A percentile compares a stretch with the other conserved stretches of the same genome.
Evolutionary conservation across 2,329 filamentous ascomycete genomes (phyloP).

Genomic region (Stachybotrys chartarum): DNA sequence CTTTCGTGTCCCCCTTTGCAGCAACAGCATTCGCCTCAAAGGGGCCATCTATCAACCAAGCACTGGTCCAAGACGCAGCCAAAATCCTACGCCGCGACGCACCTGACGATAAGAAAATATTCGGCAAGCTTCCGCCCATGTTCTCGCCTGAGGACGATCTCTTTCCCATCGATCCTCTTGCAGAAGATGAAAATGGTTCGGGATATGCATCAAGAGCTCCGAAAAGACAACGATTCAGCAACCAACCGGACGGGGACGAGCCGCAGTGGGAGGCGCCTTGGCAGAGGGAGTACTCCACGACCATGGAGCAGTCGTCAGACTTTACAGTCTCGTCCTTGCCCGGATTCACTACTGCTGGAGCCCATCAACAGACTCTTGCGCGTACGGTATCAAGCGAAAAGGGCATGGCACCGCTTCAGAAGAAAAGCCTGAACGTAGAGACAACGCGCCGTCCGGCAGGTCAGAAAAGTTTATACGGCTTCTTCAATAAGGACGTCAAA

Average conservation of each 20-base stretch:
- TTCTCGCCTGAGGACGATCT: slow-evolving; percentile 57
- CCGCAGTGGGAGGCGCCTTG: slow-evolving; percentile 23
- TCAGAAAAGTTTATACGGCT: slow-evolving; percentile 35
- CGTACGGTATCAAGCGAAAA: slow-evolving; percentile 11
- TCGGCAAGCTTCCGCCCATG: slow-evolving; percentile 43
- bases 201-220: slow-evolving; percentile 13
- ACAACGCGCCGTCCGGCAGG: slow-evolving; percentile 25
- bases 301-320: slow-evolving; percentile 50
- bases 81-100: slow-evolving; percentile 60
- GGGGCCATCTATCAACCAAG: slow-evolving; percentile 63
- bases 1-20: slow-evolving; percentile 55
- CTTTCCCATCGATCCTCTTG: slow-evolving; percentile 56
- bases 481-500: slow-evolving; percentile 17
- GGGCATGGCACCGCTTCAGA: slow-evolving; percentile 9
- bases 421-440: slow-evolving; percentile 13
- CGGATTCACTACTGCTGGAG: slow-evolving; percentile 56
- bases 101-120: slow-evolving; percentile 49
- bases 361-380: slow-evolving; percentile 38
- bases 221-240: slow-evolving; percentile 21
- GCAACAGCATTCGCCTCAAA: slow-evolving; percentile 40
- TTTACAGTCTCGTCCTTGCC: slow-evolving; percentile 53
- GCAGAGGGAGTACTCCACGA: slow-evolving; percentile 46
- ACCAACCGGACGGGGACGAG: slow-evolving; percentile 7
- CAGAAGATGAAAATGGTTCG: slow-evolving; percentile 9
- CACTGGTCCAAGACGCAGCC: slow-evolving; percentile 58